phyloP scores from a whole-genome alignment of 129 eudicot species.

The sunflower (Helianthus annuus) region DNA sequence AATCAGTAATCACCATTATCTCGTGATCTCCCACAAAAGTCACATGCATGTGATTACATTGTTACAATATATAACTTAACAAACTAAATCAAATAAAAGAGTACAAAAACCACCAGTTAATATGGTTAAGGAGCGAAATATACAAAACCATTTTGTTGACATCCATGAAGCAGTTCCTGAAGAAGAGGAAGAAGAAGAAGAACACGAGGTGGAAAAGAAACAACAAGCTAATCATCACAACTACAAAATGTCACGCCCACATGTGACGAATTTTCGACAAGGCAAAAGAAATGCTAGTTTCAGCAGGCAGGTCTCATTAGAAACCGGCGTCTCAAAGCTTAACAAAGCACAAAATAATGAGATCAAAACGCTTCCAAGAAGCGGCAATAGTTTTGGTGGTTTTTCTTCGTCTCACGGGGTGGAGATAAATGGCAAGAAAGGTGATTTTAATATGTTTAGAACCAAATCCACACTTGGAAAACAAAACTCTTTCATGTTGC shows the following conservation, averaged over 20 bases:
- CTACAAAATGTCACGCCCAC: constrained; percentile 19
- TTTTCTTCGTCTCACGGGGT: constrained; percentile 52
- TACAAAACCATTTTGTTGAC: constrained; percentile 57
- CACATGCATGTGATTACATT: constrained; percentile 21
- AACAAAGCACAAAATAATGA: constrained; percentile 43
- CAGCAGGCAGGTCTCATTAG: constrained; percentile 76
- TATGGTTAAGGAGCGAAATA: constrained; percentile 49
- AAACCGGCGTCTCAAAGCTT: constrained; percentile 76
- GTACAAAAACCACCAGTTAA: background rate
- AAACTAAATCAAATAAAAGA: background rate
- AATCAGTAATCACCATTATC: background rate
- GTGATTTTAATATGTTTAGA: constrained; percentile 68
- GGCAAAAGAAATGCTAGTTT: constrained; percentile 39
- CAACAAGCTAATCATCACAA: background rate
- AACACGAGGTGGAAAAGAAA: constrained; percentile 27
- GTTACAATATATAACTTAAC: constrained; percentile 2
- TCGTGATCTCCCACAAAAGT: constrained; percentile 29
- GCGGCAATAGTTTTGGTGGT: constrained; percentile 83
- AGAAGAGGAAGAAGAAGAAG: constrained; percentile 59
- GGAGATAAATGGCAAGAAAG: constrained; percentile 45
- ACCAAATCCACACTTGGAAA: constrained; percentile 70
- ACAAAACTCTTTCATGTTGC: constrained; percentile 72
- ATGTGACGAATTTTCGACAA: constrained; percentile 36
- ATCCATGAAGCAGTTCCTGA: constrained; percentile 55
- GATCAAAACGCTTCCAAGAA: constrained; percentile 50